phyloP scores from a whole-genome alignment of 352 stramenopile species.

The Phytophthora sp. region DNA sequence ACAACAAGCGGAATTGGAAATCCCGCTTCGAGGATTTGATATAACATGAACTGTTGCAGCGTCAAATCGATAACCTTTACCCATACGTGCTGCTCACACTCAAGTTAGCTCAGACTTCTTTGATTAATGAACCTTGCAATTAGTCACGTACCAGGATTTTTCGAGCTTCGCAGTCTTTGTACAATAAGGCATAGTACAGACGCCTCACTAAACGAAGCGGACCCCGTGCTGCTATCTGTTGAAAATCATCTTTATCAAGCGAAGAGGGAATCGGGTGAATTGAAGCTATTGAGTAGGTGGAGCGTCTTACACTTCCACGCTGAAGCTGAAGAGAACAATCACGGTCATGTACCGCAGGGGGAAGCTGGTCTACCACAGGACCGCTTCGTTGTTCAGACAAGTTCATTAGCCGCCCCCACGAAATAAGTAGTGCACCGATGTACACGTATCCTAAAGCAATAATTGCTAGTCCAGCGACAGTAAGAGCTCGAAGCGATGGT shows the following conservation, averaged over 20 bases:
- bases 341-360: not conserved
- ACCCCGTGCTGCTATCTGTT: not conserved
- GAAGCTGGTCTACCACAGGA: conserved; percentile 1
- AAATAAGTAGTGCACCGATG: conserved; percentile 11
- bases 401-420: not conserved
- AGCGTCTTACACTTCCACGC: not conserved
- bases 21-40: conserved; percentile 26
- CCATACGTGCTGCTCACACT: conserved; percentile 13
- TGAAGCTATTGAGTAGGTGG: conserved; percentile 8
- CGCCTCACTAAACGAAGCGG: not conserved
- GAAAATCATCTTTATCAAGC: not conserved
- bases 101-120: too few relatives aligned
- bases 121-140: not conserved
- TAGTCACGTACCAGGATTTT: conserved; percentile 14
- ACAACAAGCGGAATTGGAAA: conserved; percentile 24
- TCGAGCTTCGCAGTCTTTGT: conserved; percentile 8
- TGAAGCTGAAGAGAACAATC: not conserved
- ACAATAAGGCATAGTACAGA: not conserved
- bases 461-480: conserved; percentile 22
- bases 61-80: conserved; percentile 27
- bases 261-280: not conserved
- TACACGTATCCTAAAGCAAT: conserved; percentile 32
- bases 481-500: conserved; percentile 13
- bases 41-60: conserved; percentile 22
- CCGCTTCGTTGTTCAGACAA: not conserved